Base-by-base conservation (phyloP, 2,329 filamentous ascomycete genomes). In the Septoria linicola region DNA sequence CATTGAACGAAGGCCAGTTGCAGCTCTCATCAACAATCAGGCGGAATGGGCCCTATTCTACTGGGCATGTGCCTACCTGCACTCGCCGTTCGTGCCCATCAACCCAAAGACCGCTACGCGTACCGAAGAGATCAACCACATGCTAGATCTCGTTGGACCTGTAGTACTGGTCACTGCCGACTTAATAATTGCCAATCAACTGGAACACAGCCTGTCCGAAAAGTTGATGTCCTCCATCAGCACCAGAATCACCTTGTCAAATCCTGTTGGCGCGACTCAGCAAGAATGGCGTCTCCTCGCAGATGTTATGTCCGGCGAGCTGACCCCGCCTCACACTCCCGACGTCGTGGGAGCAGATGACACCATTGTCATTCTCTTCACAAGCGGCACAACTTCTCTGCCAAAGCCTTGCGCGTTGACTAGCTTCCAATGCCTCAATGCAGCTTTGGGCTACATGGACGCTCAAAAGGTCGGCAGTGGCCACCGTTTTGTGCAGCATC, bases 321-420 rank as follows among this genome's bases (percentile, higher is more conserved):
- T 57, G 4, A 63, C 64, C 4, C 63, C 64, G 27, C 64, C 64
- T 31, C 61, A 67, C 40, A 66, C 64, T 16, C 64, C 64, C 21
- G 62, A 65, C 21, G 57, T 61, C 3, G 53, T 64, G 13, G 54
- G 58, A 34, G 55, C 62, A n/a, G 43, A 59, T 25, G 62, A 67
- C 41, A 66, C 60, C 5, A 69, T 69, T 4, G 64, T 76, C 35
- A 70, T 78, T 41, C 64, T 77, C 25, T 77, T 78, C 61, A 78
- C 75, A 16, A 77, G 74, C 55, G 76, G 76, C 16, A 78, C 75
- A n/a, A 77, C 74, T 0, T 73, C 72, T 4, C 60, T 69, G 0
- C 73, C 76, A 4, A 78, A 78, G 57, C 74, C 70, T 41, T 76
- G 74, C 50, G 66, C 67, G 11, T 69, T 76, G 53, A 73, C 71